Base-by-base conservation (phyloP, 2,329 filamentous ascomycete species). In the Colletotrichum australisinense region DNA sequence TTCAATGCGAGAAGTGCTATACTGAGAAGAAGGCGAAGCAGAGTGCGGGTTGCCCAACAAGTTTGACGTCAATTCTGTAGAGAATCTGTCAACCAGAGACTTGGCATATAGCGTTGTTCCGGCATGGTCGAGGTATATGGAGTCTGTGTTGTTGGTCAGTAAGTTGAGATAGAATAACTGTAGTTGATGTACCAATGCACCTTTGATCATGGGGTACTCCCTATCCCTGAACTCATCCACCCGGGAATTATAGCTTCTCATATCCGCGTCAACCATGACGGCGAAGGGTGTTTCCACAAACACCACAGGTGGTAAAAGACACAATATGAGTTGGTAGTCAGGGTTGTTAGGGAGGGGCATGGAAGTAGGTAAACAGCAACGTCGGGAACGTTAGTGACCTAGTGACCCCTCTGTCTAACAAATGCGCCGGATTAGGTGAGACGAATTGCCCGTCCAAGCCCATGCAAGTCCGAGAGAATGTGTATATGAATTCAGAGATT, bases 21-120 rank as follows among this genome's bases (percentile, higher is more conserved):
- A 86, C 78, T 97, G 94, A 0, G 96, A 97, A 3, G 95, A 93
- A 16, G 88, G 85, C 2, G 95, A 97, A 63, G 91, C 93, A 0
- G 96, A 98, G 83, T 98, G 96, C 0, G 96, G 96, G 75, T 98
- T 98, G 49, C 95, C 96, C 77, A 95, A 95, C 0, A 98, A 86
- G 77, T 92, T 93, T 4, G 89, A 86, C 30, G 92, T 92, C 88
- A 98, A 93, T 73, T 97, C 94, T n/a, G 84, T 82, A 9, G 94
- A 91, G 83, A 97, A 98, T 28, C 85, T 87, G 76, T 96, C 93
- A 81, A 98, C 92, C 28, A 97, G 84, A 35, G 94, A 95, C 81
- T 93, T 96, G 55, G 95, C 87, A 79, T 93, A 94, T 1, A 93
- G 86, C 0, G 95, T 96, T n/a, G 94, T 94, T n/a, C 95, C 96